Percentiles rank a stretch among this genome's conserved stretches.
Conservation (phyloP, 768 basidiomycete genomes). For the Lactifluus rugatus region DNA sequence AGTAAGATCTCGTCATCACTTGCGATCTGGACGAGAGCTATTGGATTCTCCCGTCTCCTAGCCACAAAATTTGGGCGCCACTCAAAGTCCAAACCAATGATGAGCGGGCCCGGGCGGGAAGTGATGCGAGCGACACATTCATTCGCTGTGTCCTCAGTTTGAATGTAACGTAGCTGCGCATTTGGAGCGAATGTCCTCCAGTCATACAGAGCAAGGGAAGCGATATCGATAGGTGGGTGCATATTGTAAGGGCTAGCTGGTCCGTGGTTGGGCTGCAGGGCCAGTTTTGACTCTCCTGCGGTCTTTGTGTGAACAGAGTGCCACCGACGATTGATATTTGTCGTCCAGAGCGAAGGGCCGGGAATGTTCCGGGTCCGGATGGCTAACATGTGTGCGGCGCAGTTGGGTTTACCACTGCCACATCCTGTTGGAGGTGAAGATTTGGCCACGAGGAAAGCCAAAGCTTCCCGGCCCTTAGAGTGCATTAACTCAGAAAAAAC, state of each 20-base stretch:
- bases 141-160: slow-evolving; percentile 11
- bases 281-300: neutral
- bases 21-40: slow-evolving; percentile 68
- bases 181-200: slow-evolving; percentile 3
- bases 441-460: neutral
- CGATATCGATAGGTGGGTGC: neutral
- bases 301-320: neutral
- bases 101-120: neutral
- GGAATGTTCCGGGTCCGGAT: neutral
- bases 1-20: slow-evolving; percentile 46
- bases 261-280: neutral
- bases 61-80: slow-evolving; percentile 59
- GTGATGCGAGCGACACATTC: slow-evolving; percentile 1
- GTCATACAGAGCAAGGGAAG: neutral
- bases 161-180: slow-evolving; percentile 16
- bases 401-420: neutral
- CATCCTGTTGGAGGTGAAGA: neutral
- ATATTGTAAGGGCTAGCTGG: neutral
- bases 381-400: neutral
- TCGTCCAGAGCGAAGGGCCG: neutral
- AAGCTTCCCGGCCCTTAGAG: neutral
- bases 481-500: neutral
- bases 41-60: slow-evolving; percentile 50
- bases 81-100: slow-evolving; percentile 66
- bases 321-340: neutral